Conservation (phyloP, 2,329 filamentous ascomycete species). For the Fusarium compactum region DNA sequence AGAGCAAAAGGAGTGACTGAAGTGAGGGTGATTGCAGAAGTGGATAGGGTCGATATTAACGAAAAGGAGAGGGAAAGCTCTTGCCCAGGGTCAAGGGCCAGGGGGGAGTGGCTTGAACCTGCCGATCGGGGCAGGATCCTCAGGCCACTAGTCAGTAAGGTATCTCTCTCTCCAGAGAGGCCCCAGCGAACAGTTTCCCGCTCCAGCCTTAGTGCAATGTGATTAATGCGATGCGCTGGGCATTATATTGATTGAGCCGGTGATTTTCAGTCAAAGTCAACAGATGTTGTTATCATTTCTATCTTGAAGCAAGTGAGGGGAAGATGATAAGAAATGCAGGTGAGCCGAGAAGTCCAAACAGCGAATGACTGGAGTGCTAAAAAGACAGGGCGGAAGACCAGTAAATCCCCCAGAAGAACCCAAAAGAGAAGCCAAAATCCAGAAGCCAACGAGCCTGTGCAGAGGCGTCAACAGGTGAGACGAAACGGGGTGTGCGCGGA, state of each 20-base stretch:
- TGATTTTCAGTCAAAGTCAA: slow-evolving; percentile 12
- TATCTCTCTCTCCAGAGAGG: slow-evolving; percentile 26
- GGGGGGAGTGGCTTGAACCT: slow-evolving; percentile 51
- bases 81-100: slow-evolving; percentile 46
- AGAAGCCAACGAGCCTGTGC: slow-evolving; percentile 25
- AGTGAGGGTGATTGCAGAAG: slow-evolving; percentile 55
- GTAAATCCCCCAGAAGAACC: slow-evolving; percentile 30
- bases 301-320: slow-evolving; percentile 7
- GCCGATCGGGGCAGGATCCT: slow-evolving; percentile 53
- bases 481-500: slow-evolving; percentile 31
- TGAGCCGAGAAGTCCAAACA: slow-evolving; percentile 27
- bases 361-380: slow-evolving; percentile 37
- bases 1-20: slow-evolving; percentile 56
- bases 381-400: slow-evolving; percentile 26
- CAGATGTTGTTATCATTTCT: slow-evolving; percentile 3
- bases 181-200: slow-evolving; percentile 41
- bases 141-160: slow-evolving; percentile 47
- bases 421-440: slow-evolving; percentile 22
- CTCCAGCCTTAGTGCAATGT: slow-evolving; percentile 36
- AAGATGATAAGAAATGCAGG: slow-evolving; percentile 35
- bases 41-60: slow-evolving; percentile 55
- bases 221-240: slow-evolving; percentile 4
- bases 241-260: slow-evolving; percentile 11
- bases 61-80: slow-evolving; percentile 54
- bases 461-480: slow-evolving; percentile 39